Base-by-base conservation (phyloP, 306 rosid genomes). In the Ormosia semicastrata region DNA sequence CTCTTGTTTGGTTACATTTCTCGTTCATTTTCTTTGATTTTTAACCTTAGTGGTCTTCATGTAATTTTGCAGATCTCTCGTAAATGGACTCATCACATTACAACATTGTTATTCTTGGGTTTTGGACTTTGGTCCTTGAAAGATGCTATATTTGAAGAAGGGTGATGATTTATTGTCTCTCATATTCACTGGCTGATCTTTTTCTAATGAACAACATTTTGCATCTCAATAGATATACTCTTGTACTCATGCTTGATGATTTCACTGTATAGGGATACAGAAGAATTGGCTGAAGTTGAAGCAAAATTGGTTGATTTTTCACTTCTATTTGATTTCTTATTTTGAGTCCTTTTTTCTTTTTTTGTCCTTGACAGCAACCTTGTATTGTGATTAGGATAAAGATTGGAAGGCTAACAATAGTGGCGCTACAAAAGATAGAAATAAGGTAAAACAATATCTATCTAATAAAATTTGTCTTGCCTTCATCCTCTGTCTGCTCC, bases 231-330 rank as follows among this genome's bases (percentile, higher is more conserved):
- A 8, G 50, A 29, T 24, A 43, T 49, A 36, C 46, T 75, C 64
- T 76, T 67, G 34, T 46, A 24, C 64, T 60, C 49, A 66, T 65
- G 49, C 18, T 53, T 77, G 24, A 81, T 83, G 56, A 47, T 83
- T 85, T 91, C 71, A 44, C 78, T 68, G 54, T 15, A 73, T 90
- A 95, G 97, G 86, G 99, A 91, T 32, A 47, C 86, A 4, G 98
- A 92, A 81, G 97, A 95, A 71, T 82, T 95, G 71, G 98, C 97
- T 78, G 99, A 95, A 92, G 99, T 92, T 68, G 98, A 95, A 92
- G 98, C 92, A 41, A 32, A 93, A 86, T 75, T 93, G 97, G 99
- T 93, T 77, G 54, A 87, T 72, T 66, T 82, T 82, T 66, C 52
- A 3, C 15, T 24, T 50, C 14, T 71, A 66, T 84, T 70, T 59